Evolutionary conservation across 208 protist species (phyloP).

Genomic region (Trypanosoma avium): DNA sequence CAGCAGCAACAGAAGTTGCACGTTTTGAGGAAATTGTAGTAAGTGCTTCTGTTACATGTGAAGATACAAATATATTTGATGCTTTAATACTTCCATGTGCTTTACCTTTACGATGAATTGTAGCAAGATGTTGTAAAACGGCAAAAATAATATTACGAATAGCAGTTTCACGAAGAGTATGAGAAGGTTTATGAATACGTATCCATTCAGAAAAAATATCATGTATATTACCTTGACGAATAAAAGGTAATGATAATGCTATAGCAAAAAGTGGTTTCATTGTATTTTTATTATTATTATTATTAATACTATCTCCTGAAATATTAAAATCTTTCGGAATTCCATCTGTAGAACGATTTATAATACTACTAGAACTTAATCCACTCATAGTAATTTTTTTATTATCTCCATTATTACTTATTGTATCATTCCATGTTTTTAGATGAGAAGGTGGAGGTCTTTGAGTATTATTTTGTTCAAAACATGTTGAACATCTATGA

Average conservation of each 20-base stretch:
- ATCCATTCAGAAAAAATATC: constrained; percentile 48
- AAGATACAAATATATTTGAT: constrained; percentile 67
- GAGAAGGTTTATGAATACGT: constrained; percentile 24
- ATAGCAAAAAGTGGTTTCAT: constrained; percentile 16
- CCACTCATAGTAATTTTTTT: neutral
- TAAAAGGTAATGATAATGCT: constrained; percentile 44
- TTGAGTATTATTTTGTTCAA: no score
- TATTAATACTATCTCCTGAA: neutral
- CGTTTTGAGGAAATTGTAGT: neutral
- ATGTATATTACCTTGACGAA: constrained; percentile 54
- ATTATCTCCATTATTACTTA: neutral
- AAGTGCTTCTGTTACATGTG: constrained; percentile 42
- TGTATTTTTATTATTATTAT: neutral
- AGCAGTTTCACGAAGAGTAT: constrained; percentile 50
- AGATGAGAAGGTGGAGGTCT: no score
- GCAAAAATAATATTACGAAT: constrained; percentile 63
- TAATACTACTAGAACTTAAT: neutral
- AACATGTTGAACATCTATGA: no score
- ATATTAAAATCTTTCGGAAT: constrained; percentile 1
- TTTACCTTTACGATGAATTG: constrained; percentile 47
- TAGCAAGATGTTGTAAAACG: constrained; percentile 51
- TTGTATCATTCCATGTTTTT: no score
- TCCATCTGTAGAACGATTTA: neutral
- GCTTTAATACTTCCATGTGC: constrained; percentile 69
- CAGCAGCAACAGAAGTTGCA: neutral